phyloP scores from a whole-genome alignment of 768 basidiomycete genomes.

The Suillus occidentalis region DNA sequence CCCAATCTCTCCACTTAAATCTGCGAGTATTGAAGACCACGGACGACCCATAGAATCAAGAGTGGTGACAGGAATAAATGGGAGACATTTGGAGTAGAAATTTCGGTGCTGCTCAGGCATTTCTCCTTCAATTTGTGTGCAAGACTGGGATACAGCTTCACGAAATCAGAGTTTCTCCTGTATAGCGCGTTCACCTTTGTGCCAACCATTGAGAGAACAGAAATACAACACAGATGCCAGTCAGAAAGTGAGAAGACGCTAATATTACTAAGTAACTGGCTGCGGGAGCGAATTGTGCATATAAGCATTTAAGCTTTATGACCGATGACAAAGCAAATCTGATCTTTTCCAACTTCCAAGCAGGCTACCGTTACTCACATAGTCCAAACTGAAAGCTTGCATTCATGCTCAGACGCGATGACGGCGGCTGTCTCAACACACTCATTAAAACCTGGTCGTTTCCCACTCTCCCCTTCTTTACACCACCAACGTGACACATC shows the following conservation, averaged over 20 bases:
- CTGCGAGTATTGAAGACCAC: slow-evolving; percentile 59
- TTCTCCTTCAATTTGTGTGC: slow-evolving; percentile 43
- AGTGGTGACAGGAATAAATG: slow-evolving; percentile 58
- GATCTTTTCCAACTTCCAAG: too few relatives aligned
- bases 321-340: too few relatives aligned
- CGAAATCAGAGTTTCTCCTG: slow-evolving; percentile 48
- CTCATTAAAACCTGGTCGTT: neutral
- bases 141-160: slow-evolving; percentile 37
- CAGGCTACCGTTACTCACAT: too few relatives aligned
- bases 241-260: too few relatives aligned
- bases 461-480: neutral
- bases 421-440: neutral
- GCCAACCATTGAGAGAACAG: slow-evolving; percentile 35
- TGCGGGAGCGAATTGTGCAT: too few relatives aligned
- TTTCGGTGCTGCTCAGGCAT: slow-evolving; percentile 49
- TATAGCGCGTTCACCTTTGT: slow-evolving; percentile 49
- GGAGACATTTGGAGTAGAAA: slow-evolving; percentile 49
- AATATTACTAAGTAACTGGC: too few relatives aligned
- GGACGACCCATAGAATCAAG: slow-evolving; percentile 51
- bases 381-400: neutral
- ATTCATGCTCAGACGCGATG: neutral
- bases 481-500: neutral
- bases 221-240: neutral
- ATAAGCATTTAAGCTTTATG: too few relatives aligned
- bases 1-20: slow-evolving; percentile 43